phyloP scores from a whole-genome alignment of 2,329 filamentous ascomycete genomes.

The Myriosclerotinia duriaeana region DNA sequence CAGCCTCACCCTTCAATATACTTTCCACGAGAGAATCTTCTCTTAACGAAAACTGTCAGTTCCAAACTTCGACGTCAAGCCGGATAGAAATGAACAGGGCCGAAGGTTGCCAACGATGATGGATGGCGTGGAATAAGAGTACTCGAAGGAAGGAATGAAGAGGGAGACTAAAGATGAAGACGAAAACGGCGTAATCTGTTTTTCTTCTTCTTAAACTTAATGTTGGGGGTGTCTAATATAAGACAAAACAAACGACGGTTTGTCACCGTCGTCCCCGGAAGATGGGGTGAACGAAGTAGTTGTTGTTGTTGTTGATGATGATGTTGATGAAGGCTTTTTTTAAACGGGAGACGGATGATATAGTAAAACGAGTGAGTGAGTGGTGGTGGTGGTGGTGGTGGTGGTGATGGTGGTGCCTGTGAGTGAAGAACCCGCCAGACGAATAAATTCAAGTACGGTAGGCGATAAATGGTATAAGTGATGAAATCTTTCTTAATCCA shows the following conservation, averaged over 20 bases:
- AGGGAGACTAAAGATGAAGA: neutral
- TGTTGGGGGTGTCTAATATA: neutral
- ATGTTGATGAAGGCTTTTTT: neutral
- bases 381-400: no score
- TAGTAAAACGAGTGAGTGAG: neutral
- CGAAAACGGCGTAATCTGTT: neutral
- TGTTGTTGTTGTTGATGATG: no score
- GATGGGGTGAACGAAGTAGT: conserved; percentile 3
- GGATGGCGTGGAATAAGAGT: no score
- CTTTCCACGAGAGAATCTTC: conserved; percentile 14
- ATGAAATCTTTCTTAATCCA: neutral
- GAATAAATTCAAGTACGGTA: neutral
- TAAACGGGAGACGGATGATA: conserved; percentile 4
- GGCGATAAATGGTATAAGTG: conserved; percentile 9
- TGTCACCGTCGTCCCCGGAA: conserved; percentile 13
- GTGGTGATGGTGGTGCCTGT: neutral
- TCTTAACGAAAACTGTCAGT: neutral
- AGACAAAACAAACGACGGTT: conserved; percentile 5
- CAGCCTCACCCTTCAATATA: conserved; percentile 22
- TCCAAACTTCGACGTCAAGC: neutral
- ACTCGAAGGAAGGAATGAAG: neutral
- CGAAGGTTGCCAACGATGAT: neutral
- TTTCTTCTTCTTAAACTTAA: neutral
- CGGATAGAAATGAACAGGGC: neutral
- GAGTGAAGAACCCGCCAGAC: neutral